phyloP scores from a whole-genome alignment of 345 rosid genomes.

The Lagerstroemia speciosa region DNA sequence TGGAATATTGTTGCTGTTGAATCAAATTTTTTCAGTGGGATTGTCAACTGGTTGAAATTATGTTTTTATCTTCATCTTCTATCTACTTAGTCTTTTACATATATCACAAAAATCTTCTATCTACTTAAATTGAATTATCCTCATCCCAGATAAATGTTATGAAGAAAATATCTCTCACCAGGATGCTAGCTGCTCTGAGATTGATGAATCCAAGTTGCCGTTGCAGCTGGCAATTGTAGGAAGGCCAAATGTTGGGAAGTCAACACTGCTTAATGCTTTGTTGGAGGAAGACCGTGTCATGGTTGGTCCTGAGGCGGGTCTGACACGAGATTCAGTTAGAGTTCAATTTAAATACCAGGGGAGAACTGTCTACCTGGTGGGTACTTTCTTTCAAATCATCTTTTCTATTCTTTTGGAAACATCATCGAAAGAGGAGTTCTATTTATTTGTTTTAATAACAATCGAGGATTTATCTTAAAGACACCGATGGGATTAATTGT shows the following conservation, averaged over 20 bases:
- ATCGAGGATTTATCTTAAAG: neutral
- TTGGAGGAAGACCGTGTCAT: slow-evolving; percentile 90
- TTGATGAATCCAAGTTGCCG: slow-evolving; percentile 64
- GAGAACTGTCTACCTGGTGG: slow-evolving; percentile 76
- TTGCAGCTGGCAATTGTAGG: slow-evolving; percentile 93
- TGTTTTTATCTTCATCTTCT: neutral
- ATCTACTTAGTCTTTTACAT: too few species aligned
- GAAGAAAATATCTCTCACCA: slow-evolving; percentile 22
- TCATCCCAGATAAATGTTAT: slow-evolving; percentile 1
- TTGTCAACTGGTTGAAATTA: neutral
- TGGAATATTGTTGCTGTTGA: neutral
- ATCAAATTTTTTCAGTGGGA: neutral
- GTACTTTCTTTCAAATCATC: slow-evolving; percentile 4
- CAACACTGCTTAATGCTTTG: slow-evolving; percentile 75
- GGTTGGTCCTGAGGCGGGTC: slow-evolving; percentile 96
- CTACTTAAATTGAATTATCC: neutral
- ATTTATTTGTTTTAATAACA: neutral
- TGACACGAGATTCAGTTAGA: slow-evolving; percentile 92
- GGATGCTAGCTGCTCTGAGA: slow-evolving; percentile 33
- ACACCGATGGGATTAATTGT: neutral
- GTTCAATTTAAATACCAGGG: slow-evolving; percentile 72
- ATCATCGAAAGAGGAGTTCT: neutral
- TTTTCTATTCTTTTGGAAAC: neutral
- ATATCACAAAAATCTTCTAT: too few species aligned
- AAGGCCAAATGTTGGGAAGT: slow-evolving; percentile 92